Percentiles rank a stretch among this genome's conserved stretches.
Conservation (phyloP, 1,139 yeast species). For the Sugiyamaella grinbergsii region DNA sequence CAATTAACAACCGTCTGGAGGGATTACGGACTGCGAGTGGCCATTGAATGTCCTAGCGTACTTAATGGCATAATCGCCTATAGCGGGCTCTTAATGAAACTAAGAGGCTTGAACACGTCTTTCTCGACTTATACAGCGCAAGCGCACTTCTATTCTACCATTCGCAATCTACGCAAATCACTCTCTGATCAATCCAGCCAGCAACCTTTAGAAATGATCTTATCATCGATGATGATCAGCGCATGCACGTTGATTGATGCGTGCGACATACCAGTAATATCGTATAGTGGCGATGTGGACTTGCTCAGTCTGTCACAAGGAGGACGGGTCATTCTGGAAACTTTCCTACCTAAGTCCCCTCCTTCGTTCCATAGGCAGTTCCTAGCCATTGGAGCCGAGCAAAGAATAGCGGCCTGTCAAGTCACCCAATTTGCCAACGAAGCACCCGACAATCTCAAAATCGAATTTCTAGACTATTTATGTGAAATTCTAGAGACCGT, state of each 20-base stretch:
- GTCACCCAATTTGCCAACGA: neutral
- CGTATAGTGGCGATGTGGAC: slow-evolving; percentile 18
- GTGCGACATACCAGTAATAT: slow-evolving; percentile 13
- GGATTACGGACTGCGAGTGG: slow-evolving; percentile 13
- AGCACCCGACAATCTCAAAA: neutral
- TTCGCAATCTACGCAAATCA: slow-evolving; percentile 10
- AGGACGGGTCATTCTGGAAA: slow-evolving; percentile 6
- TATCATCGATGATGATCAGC: slow-evolving; percentile 14
- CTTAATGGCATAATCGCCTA: slow-evolving; percentile 12
- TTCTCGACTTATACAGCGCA: neutral
- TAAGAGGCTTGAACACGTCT: slow-evolving; percentile 2
- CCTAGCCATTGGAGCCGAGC: neutral
- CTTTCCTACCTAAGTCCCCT: slow-evolving; percentile 7
- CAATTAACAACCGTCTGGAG: slow-evolving; percentile 9
- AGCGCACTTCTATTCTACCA: slow-evolving; percentile 7
- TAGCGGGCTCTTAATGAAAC: slow-evolving; percentile 15
- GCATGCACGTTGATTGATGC: slow-evolving; percentile 13
- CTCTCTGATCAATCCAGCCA: slow-evolving; percentile 5
- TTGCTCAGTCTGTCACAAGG: slow-evolving; percentile 18
- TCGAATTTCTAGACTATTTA: slow-evolving; percentile 18
- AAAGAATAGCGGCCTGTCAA: slow-evolving; percentile 5
- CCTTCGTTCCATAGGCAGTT: slow-evolving; percentile 1
- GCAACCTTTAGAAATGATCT: slow-evolving; percentile 18
- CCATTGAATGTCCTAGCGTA: slow-evolving; percentile 13
- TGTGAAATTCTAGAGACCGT: slow-evolving; percentile 1